phyloP scores from a whole-genome alignment of 805 yeast genomes.

The Candida multigemmis region DNA sequence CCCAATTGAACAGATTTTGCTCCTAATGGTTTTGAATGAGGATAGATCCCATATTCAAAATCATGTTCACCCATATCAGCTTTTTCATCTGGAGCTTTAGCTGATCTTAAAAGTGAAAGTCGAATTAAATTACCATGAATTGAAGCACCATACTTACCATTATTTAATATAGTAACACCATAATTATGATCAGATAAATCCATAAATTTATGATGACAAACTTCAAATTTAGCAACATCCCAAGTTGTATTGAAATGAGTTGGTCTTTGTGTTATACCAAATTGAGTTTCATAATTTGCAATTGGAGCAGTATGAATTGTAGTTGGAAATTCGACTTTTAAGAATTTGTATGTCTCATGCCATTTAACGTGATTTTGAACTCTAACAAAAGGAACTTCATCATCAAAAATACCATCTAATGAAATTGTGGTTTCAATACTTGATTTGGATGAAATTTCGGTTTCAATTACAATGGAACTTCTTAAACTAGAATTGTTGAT shows the following conservation, averaged over 20 bases:
- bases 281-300: slow-evolving; percentile 90
- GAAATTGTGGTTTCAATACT: slow-evolving; percentile 62
- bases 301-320: slow-evolving; percentile 56
- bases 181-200: slow-evolving; percentile 81
- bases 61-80: slow-evolving; percentile 91
- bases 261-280: slow-evolving; percentile 85
- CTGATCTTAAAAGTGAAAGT: slow-evolving; percentile 76
- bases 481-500: slow-evolving; percentile 47
- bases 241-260: slow-evolving; percentile 92
- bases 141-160: slow-evolving; percentile 85
- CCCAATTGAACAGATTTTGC: slow-evolving; percentile 64
- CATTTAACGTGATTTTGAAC: slow-evolving; percentile 54
- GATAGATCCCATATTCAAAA: slow-evolving; percentile 76
- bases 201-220: slow-evolving; percentile 88
- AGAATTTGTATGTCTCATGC: slow-evolving; percentile 81
- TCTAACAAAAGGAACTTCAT: slow-evolving; percentile 30
- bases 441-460: slow-evolving; percentile 49
- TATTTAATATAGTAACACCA: slow-evolving; percentile 80
- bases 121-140: slow-evolving; percentile 92
- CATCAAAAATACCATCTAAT: slow-evolving; percentile 45
- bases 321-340: slow-evolving; percentile 94
- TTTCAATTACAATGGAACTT: slow-evolving; percentile 54
- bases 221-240: slow-evolving; percentile 97
- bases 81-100: slow-evolving; percentile 89
- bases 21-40: slow-evolving; percentile 66